These are phyloP conservation scores for Hypoxylon intermedium DNA, from an alignment of 495 filamentous ascomycete genomes.

Conservation along the genomic window DNA sequence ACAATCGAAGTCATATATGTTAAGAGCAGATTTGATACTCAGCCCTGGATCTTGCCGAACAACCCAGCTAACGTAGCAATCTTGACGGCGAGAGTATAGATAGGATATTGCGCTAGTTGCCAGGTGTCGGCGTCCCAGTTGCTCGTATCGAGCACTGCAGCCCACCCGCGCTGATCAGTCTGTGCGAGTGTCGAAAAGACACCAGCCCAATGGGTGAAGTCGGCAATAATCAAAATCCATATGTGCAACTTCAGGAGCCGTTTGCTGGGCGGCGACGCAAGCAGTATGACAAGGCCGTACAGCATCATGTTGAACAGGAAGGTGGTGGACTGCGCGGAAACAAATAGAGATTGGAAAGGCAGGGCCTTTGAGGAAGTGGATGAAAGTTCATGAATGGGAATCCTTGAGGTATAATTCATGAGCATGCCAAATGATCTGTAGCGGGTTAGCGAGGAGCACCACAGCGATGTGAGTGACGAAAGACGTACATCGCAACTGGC, in stretches of 20 bases:
- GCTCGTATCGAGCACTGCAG: slow-evolving; percentile 21
- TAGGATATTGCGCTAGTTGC: slow-evolving; percentile 27
- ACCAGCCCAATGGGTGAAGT: slow-evolving; percentile 34
- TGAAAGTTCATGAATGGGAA: slow-evolving; percentile 22
- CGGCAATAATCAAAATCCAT: slow-evolving; percentile 22
- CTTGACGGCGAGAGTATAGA: slow-evolving; percentile 22
- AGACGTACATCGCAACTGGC: slow-evolving; percentile 28
- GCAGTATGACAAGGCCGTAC: slow-evolving; percentile 51
- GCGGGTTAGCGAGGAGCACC: not conserved
- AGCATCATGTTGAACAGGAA: slow-evolving; percentile 45
- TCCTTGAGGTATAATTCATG: slow-evolving; percentile 15
- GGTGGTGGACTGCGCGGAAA: slow-evolving; percentile 11
- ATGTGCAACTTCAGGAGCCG: slow-evolving; percentile 30
- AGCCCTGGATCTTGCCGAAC: slow-evolving; percentile 32
- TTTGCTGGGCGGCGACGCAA: slow-evolving; percentile 29
- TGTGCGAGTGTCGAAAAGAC: slow-evolving; percentile 32
- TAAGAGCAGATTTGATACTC: not conserved
- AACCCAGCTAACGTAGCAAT: slow-evolving; percentile 25
- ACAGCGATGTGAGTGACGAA: not conserved
- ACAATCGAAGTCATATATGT: too few relatives aligned
- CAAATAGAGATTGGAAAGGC: slow-evolving; percentile 13
- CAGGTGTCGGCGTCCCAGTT: slow-evolving; percentile 18
- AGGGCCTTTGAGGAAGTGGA: slow-evolving; percentile 9
- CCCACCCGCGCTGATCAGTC: slow-evolving; percentile 31
- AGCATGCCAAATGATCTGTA: slow-evolving; percentile 32